Evolutionary conservation across 2,329 filamentous ascomycete species (phyloP), one percentile per base, ranked within the genome.

Genomic region (Mycosphaerelloides madeirae): DNA sequence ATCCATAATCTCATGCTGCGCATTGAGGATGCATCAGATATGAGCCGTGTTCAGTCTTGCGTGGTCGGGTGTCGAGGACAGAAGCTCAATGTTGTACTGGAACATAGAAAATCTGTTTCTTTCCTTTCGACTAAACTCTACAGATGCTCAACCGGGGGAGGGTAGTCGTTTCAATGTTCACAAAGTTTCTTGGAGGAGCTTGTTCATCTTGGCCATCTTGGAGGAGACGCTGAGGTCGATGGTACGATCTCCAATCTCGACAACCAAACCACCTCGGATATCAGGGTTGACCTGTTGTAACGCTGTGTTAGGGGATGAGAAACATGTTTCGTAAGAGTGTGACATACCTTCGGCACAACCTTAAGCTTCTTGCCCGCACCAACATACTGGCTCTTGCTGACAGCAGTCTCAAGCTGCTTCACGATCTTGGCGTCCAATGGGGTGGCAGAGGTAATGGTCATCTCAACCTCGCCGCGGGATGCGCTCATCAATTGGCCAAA

Each of bases 151-250:
- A 32, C 38, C 43, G 11, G 25, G 16, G 34, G 43, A 41, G 42
- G 44, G 49, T 53, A 53, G 49, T 25, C 9, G 22, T 6, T 5
- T 6, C 22, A 25, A 65, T 68, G 72, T 89, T 87, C 95, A 98
- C 86, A 98, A 78, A 72, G 85, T 80, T 75, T 98, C 93, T 61
- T 80, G 90, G 68, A 98, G 85, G 69, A 95, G 84, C 85, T 97
- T 98, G 87, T 98, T 98, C 81, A 98, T 87, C 83, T 89, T 95
- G 70, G 87, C 80, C 72, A 98, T 85, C 80, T 91, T 94, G 69
- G 86, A 78, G 38, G 91, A 91, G 65, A 98, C 90, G 73, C 85
- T 93, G 61, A 96, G 85, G 74, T 98, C 93, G 67, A 98, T 95
- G 69, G 91, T 97, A 67, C 91, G 86, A 79, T 97, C 91, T 65